Base-by-base conservation (phyloP, 768 basidiomycete species). In the Panaeolus cyanescens region DNA sequence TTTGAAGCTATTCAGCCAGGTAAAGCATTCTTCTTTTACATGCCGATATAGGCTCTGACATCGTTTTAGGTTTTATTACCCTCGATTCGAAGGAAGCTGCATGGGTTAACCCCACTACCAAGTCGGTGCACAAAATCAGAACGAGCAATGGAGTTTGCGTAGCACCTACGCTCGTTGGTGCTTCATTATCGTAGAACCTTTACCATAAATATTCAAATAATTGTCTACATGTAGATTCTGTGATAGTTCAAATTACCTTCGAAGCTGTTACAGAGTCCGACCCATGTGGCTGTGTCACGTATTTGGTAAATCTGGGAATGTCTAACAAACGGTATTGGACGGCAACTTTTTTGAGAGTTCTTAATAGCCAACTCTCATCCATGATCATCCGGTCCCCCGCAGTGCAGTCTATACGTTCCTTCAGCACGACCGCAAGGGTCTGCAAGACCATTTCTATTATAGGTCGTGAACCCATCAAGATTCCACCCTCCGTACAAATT, bases 31-130 rank as follows among this genome's bases (percentile, higher is more conserved):
- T n/a, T n/a, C n/a, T n/a, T n/a, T n/a, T 15, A 30, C 12, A 12
- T 15, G 15, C 5, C 13, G 45, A 45, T 32, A 36, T 17, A 2
- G 20, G 33, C 50, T 65, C 54, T 45, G 56, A 53, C 50, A 5
- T 56, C 19, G 56, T 19, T 45, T 22, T 65, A 88, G 93, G 90
- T 19, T 97, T 99, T 72, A 95, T 83, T 34, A 99, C 97, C 5
- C 81, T 99, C 5, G 91, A 95, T 58, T 85, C 85, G 15, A 84
- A 77, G 64, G 95, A 96, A 67, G 96, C 96, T 25, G 95, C 93
- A 7, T 99, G 97, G 96, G 78, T 98, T 56, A 89, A 97, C 72
- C 89, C 94, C 5, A 79, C 72, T 34, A 93, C 91, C 15, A 90
- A 91, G 71, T 84, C 77, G 56, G 84, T 89, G 7, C 93, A 98